Evolutionary conservation across 2,329 filamentous ascomycete genomes (phyloP).

Genomic region (Colletotrichum costaricense): DNA sequence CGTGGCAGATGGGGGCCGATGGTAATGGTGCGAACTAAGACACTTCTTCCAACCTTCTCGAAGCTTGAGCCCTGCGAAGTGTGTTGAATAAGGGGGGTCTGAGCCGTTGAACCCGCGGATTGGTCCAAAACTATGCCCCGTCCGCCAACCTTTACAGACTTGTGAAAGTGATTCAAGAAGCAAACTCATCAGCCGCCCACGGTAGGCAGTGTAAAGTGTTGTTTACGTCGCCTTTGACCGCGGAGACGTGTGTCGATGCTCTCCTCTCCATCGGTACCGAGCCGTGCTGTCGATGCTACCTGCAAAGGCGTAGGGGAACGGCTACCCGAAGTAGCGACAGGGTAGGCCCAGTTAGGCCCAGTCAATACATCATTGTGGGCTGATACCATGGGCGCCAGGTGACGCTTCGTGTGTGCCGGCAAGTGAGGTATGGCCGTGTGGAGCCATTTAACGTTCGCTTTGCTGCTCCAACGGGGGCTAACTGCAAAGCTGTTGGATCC

Average conservation of each 20-base stretch:
- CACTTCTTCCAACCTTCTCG: constrained; percentile 31
- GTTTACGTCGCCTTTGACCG: neutral
- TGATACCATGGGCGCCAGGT: constrained; percentile 36
- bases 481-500: neutral
- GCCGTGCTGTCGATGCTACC: neutral
- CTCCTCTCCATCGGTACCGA: constrained; percentile 2
- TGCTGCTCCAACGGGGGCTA: constrained; percentile 1
- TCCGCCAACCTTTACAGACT: constrained; percentile 17
- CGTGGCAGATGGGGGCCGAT: neutral
- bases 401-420: constrained; percentile 35
- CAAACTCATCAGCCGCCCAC: neutral
- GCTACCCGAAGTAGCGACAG: constrained; percentile 13
- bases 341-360: constrained; percentile 16
- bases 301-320: constrained; percentile 12
- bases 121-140: constrained; percentile 12
- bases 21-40: constrained; percentile 15
- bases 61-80: constrained; percentile 27
- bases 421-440: constrained; percentile 31
- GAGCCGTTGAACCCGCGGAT: constrained; percentile 28
- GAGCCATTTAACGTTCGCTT: constrained; percentile 25
- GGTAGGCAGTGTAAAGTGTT: neutral
- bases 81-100: constrained; percentile 11
- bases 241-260: neutral
- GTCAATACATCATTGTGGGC: constrained; percentile 35
- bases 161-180: neutral